Conservation (phyloP, 768 basidiomycete species). For the Strobilomyces dryophilus region DNA sequence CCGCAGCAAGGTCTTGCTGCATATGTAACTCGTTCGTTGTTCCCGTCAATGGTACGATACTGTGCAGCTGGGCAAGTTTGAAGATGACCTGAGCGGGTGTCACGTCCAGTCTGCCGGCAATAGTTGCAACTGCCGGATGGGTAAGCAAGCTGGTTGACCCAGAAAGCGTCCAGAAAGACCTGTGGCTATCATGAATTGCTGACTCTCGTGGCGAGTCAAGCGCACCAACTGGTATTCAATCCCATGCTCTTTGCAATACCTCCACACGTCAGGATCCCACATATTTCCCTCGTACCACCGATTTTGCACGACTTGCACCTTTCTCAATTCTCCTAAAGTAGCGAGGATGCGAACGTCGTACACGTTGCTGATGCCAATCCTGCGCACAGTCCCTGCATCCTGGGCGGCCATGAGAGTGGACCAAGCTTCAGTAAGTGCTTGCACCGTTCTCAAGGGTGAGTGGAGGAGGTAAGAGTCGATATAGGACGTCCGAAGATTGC, state of each 20-base stretch:
- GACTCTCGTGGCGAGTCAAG: not conserved
- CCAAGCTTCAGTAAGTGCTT: constrained; percentile 70
- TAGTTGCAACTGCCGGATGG: constrained; percentile 41
- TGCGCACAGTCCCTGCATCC: constrained; percentile 56
- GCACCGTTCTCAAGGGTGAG: constrained; percentile 57
- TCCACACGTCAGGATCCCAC: constrained; percentile 66
- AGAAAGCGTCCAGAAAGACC: constrained; percentile 85
- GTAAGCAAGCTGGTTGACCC: constrained; percentile 64
- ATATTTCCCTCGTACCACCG: constrained; percentile 80
- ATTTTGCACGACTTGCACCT: constrained; percentile 76
- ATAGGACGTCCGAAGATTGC: constrained; percentile 66
- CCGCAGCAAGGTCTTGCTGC: constrained; percentile 54
- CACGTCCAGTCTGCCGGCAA: constrained; percentile 44
- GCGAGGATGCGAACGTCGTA: constrained; percentile 59
- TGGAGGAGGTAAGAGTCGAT: constrained; percentile 80
- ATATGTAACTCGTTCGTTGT: constrained; percentile 67
- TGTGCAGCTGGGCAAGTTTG: constrained; percentile 61
- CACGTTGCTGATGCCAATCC: constrained; percentile 75
- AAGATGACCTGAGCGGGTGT: constrained; percentile 67
- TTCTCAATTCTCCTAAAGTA: constrained; percentile 47
- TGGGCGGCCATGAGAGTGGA: constrained; percentile 55
- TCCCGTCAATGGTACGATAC: constrained; percentile 71
- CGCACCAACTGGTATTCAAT: constrained; percentile 67
- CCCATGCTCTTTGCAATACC: constrained; percentile 57
- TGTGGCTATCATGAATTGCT: constrained; percentile 21